A percentile compares a stretch with the other conserved stretches of the same genome.
Conservation (phyloP, 2,329 filamentous ascomycete species). For the Colletotrichum abscissum region DNA sequence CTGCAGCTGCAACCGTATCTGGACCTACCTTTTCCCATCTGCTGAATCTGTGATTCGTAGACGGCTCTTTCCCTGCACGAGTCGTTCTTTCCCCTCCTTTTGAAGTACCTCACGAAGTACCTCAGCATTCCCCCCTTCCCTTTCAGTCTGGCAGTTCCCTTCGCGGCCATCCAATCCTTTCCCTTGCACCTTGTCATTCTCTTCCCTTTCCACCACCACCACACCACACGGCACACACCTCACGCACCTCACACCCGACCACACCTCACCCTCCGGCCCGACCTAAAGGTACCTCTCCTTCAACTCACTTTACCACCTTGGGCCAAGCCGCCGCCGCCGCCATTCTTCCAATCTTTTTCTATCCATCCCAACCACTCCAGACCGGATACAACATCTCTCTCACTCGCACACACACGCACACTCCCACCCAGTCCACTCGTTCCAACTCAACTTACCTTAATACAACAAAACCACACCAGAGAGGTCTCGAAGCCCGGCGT, state of each 20-base stretch:
- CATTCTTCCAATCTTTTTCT: background rate
- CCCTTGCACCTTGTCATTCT: background rate
- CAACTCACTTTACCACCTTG: background rate
- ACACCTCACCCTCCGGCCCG: background rate
- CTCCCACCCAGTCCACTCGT: background rate
- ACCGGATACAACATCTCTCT: background rate
- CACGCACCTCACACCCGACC: background rate
- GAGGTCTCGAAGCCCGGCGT: slow-evolving; percentile 27
- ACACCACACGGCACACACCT: background rate
- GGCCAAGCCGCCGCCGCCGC: background rate
- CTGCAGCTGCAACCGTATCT: background rate
- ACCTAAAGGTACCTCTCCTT: background rate
- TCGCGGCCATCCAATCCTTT: background rate
- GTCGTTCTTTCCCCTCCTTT: background rate
- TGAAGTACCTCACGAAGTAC: background rate
- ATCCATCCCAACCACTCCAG: background rate
- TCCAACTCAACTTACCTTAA: slow-evolving; percentile 3
- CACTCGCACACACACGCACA: background rate
- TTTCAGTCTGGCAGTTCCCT: background rate
- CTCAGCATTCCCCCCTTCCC: background rate
- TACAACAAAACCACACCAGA: slow-evolving; percentile 3
- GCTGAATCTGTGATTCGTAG: background rate
- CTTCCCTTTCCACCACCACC: background rate
- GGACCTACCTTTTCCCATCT: background rate
- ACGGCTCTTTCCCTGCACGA: background rate